Conservation (phyloP, 2,329 filamentous ascomycete species). For the Biscogniauxia marginata region DNA sequence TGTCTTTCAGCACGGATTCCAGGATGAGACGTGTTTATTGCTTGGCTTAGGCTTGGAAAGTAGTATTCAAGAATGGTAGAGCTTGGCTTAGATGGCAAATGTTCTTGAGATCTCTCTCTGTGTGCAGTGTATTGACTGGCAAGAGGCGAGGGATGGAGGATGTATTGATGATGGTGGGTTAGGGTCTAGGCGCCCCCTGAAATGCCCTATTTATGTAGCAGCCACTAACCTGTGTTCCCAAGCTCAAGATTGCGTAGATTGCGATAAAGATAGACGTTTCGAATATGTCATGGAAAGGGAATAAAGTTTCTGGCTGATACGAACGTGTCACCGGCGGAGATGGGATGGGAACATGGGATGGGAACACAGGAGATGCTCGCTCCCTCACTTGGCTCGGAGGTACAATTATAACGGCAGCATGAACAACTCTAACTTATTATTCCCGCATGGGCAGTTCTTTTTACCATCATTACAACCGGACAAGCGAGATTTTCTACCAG, state of each 20-base stretch:
- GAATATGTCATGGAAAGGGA: not conserved
- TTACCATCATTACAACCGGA: not conserved
- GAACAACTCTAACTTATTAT: not conserved
- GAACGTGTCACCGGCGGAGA: not conserved
- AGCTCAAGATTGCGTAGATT: too few relatives aligned
- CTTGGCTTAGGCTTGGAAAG: not conserved
- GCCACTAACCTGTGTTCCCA: too few relatives aligned
- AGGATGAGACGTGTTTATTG: not conserved
- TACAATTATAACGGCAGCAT: not conserved
- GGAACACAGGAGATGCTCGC: not conserved
- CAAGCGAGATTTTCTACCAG: not conserved
- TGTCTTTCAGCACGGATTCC: not conserved
- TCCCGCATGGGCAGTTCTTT: not conserved
- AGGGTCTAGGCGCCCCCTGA: too few relatives aligned
- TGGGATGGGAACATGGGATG: not conserved
- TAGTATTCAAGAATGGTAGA: not conserved
- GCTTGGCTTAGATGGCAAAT: too few relatives aligned
- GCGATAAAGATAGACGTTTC: not conserved
- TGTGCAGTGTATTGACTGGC: too few relatives aligned
- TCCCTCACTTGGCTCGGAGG: not conserved
- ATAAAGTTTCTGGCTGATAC: not conserved
- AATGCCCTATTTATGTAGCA: too few relatives aligned
- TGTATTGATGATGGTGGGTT: too few relatives aligned
- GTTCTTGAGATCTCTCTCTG: too few relatives aligned
- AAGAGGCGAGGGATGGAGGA: too few relatives aligned